Evolutionary conservation across 108 stramenopile species (phyloP), one percentile per base, ranked within the genome.

Genomic region (Fragilariopsis cylindrus): DNA sequence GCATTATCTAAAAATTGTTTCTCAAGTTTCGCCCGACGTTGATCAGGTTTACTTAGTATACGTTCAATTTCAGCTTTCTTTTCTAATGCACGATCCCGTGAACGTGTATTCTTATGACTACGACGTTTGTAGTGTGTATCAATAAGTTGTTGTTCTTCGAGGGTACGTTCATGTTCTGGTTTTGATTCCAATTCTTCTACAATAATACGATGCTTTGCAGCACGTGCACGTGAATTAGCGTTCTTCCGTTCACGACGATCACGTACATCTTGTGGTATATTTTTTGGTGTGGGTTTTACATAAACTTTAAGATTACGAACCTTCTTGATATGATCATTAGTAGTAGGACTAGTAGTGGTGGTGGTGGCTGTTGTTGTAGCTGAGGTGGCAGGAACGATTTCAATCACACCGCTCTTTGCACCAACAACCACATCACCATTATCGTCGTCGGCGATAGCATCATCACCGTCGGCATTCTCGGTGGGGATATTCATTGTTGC

Each of bases 41-140:
- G 11, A 71, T 84, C 84, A 58, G 76, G 69, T 52, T 80, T 87
- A 65, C 68, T 67, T 47, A 85, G 42, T 15, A 91, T 85, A 7
- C 68, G 66, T 19, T 88, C 87, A 30, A 87, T 70, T 70, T 81
- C 74, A 60, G 48, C 66, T 75, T 87, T 91, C 67, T 80, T 81
- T 78, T 91, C 90, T 30, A 69, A 30, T 12, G 84, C 80, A 2
- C 87, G 84, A 53, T 88, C 84, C 49, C 77, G 65, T 4, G 79
- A 82, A 18, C 87, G 67, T 39, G 69, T 52, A 65, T 91, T 91
- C 72, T 91, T 91, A 4, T 72, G 74, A 3, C 65, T 49, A 3
- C 90, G 84, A 13, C 84, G 82, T 44, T 75, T 62, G 52, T 88
- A 78, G 65, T 81, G 77, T 19, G 48, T 58, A 48, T 85, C 67